Evolutionary conservation across 2,329 filamentous ascomycete genomes (phyloP), one percentile per base, ranked within the genome.

Genomic region (Aspergillus sojae): DNA sequence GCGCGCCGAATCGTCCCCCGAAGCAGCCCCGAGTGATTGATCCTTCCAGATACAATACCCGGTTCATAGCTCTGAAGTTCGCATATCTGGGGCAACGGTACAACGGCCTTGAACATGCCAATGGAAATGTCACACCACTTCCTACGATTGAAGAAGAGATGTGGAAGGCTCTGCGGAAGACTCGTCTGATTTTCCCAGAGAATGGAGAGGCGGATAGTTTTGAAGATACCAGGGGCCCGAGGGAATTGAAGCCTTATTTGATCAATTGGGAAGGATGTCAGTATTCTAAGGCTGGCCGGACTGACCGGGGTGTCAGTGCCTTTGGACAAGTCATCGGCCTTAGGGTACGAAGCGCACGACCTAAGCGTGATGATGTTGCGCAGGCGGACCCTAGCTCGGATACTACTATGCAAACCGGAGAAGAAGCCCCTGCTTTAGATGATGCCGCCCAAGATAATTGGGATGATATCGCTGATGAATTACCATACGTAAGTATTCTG

Each of bases 301-400:
- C 95, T 21, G 95, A 99, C 76, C 85, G 89, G 60, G 95, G 95
- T 14, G 95, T 99, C 41, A 97, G 93, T 78, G 94, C 95, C 3
- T 99, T 99, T 80, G 95, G 95, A 0, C 95, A 99, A 81, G 95
- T 99, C 62, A 88, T 99, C 72, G 91, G 89, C 0, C 80, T 99
- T 46, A 83, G 90, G 61, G 89, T 99, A 19, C 85, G 94, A 74
- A 97, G 94, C 78, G 91, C 91, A 71, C 82, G 86, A 68, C 92
- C 92, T 1, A 73, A 89, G 58, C 65, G 66, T 19, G 39, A 66
- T 12, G 16, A 64, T 39, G 55, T 26, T 55, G 28, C 21, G 21
- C 57, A 60, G 43, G 19, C 61, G 11, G 59, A 45, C 46, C 41
- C 63, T 9, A 63, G 53, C 10, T 58, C 36, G 34, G 64, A 67